phyloP scores from a whole-genome alignment of 257 asterid species.

The Nicotiana tabacum region DNA sequence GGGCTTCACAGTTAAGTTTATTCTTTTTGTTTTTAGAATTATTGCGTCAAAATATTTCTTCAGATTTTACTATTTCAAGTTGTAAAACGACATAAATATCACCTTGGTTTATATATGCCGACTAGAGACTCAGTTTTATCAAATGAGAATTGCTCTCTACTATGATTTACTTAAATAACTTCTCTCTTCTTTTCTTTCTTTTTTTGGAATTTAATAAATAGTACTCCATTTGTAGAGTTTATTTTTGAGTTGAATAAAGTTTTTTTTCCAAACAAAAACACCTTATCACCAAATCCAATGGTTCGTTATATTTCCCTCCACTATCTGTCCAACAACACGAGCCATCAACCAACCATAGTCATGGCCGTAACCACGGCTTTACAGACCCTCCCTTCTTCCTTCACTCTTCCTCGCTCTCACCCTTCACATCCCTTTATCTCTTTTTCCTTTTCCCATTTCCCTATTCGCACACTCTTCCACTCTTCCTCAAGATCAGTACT shows the following conservation, averaged over 20 bases:
- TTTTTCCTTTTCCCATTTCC: constrained; percentile 16
- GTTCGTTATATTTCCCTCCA: constrained; percentile 33
- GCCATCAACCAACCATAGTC: constrained; percentile 19
- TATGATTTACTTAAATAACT: too few species aligned
- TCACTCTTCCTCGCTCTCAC: constrained; percentile 3
- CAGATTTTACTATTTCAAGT: not conserved
- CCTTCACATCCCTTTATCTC: constrained; percentile 17
- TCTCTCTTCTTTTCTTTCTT: not conserved
- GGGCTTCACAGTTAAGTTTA: not conserved
- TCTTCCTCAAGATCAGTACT: not conserved
- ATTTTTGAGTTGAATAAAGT: not conserved
- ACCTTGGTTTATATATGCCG: not conserved
- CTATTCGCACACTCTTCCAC: constrained; percentile 14
- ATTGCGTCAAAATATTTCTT: not conserved
- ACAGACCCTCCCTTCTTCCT: constrained; percentile 15
- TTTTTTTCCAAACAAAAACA: not conserved
- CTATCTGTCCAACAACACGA: constrained; percentile 11
- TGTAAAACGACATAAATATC: not conserved
- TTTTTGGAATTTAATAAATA: not conserved
- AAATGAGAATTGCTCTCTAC: not conserved
- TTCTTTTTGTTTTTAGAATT: not conserved
- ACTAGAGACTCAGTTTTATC: not conserved
- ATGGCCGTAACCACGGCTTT: constrained; percentile 58
- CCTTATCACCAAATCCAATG: not conserved
- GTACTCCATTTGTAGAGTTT: not conserved